Conservation (phyloP, 345 rosid species). For the Clarkia xantiana region DNA sequence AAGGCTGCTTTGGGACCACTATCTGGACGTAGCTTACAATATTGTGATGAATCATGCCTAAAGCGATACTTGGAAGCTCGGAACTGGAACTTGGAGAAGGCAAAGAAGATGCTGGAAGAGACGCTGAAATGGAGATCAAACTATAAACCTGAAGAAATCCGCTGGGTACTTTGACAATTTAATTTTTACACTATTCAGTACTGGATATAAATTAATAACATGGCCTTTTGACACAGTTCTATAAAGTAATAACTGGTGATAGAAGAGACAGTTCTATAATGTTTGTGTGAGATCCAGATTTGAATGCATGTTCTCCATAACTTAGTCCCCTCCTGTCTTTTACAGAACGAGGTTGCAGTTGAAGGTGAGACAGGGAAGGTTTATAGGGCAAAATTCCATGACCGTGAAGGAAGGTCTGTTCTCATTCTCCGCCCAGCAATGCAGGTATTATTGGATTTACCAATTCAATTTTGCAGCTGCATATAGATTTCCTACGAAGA, state of each 20-base stretch:
- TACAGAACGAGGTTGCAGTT: conserved; percentile 53
- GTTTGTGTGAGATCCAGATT: not conserved
- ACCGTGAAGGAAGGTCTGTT: conserved; percentile 65
- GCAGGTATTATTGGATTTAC: conserved; percentile 37
- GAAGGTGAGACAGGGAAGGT: conserved; percentile 94
- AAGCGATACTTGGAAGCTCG: conserved; percentile 88
- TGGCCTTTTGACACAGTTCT: no score
- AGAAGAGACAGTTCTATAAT: not conserved
- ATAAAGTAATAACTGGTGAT: not conserved
- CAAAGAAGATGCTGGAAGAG: conserved; percentile 77
- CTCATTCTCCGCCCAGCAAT: conserved; percentile 80
- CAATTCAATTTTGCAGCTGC: no score
- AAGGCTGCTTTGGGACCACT: conserved; percentile 41
- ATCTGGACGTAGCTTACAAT: conserved; percentile 33
- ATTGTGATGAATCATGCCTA: conserved; percentile 65
- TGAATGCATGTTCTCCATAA: not conserved
- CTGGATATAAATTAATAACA: no score
- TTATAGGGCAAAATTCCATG: conserved; percentile 76
- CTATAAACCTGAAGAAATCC: conserved; percentile 7
- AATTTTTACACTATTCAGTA: no score
- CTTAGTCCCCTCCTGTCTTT: not conserved
- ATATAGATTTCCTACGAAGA: no score
- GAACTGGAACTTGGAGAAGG: conserved; percentile 61
- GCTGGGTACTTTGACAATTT: conserved; percentile 37
- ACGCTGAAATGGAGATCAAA: conserved; percentile 65